Percentiles rank a stretch among this genome's conserved stretches.
Evolutionary conservation across 2,329 filamentous ascomycete species (phyloP).

Genomic region (Calonectria crousiana): DNA sequence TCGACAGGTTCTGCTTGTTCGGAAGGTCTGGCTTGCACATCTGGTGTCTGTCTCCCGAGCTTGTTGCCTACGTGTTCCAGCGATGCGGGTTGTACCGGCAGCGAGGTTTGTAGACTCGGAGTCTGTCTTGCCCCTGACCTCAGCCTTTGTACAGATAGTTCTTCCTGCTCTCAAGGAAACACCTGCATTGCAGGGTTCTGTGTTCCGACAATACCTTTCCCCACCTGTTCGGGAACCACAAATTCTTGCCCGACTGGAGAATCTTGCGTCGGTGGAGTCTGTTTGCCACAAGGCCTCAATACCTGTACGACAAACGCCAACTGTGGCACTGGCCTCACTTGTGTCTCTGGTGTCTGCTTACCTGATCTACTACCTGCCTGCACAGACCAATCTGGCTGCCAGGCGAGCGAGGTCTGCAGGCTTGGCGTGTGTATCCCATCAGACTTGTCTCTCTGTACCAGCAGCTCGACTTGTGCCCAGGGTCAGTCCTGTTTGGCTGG

Average conservation of each 20-base stretch:
- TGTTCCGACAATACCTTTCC: not conserved
- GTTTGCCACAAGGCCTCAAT: not conserved
- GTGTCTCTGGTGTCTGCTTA: not conserved
- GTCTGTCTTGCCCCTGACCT: not conserved
- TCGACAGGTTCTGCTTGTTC: not conserved
- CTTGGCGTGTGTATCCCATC: constrained; percentile 6
- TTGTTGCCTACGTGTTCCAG: not conserved
- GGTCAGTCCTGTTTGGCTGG: not conserved
- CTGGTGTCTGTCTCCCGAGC: constrained; percentile 9
- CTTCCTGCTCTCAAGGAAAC: not conserved
- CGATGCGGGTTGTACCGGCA: not conserved
- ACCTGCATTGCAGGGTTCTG: constrained; percentile 10
- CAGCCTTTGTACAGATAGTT: not conserved
- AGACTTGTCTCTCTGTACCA: not conserved
- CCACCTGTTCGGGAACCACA: not conserved
- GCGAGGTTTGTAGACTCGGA: not conserved
- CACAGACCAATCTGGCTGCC: not conserved
- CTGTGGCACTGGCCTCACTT: not conserved
- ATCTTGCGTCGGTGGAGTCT: not conserved
- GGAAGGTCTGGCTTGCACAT: not conserved
- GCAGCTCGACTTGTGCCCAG: not conserved
- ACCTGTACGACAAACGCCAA: not conserved
- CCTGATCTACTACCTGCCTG: not conserved
- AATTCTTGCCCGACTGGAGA: not conserved
- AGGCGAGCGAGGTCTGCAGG: not conserved